These are phyloP conservation scores for Nakazawaea ishiwadae DNA, from an alignment of 805 yeast genomes.

Conservation along the genomic window DNA sequence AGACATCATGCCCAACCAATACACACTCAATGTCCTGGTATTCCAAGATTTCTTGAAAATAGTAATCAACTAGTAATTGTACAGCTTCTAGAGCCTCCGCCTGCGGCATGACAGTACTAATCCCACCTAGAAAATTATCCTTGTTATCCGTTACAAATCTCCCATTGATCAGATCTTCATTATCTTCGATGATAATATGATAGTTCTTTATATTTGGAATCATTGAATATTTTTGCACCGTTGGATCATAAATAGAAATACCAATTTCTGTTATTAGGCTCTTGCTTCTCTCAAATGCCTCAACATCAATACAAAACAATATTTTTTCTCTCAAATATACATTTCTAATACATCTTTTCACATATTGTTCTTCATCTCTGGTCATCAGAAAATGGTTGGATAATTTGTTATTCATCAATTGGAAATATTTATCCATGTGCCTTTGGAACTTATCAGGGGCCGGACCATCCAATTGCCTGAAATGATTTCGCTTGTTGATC, in stretches of 20 bases:
- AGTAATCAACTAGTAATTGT: slow-evolving; percentile 38
- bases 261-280: slow-evolving; percentile 52
- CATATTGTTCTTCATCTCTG: too few species aligned
- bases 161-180: slow-evolving; percentile 38
- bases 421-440: too few species aligned
- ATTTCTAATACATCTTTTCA: too few species aligned
- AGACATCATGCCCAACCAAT: slow-evolving; percentile 57
- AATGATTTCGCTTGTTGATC: too few species aligned
- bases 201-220: slow-evolving; percentile 35
- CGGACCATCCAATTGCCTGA: too few species aligned
- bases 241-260: slow-evolving; percentile 51
- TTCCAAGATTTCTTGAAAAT: slow-evolving; percentile 27
- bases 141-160: slow-evolving; percentile 51
- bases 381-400: too few species aligned
- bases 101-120: slow-evolving; percentile 36
- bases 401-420: too few species aligned
- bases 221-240: slow-evolving; percentile 32
- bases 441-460: too few species aligned
- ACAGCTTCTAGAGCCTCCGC: slow-evolving; percentile 32
- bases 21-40: slow-evolving; percentile 24
- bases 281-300: slow-evolving; percentile 46
- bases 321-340: too few species aligned
- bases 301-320: slow-evolving; percentile 49
- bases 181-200: slow-evolving; percentile 42
- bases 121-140: slow-evolving; percentile 46